Base-by-base conservation (phyloP, 805 yeast species). In the Yamadazyma laniorum region DNA sequence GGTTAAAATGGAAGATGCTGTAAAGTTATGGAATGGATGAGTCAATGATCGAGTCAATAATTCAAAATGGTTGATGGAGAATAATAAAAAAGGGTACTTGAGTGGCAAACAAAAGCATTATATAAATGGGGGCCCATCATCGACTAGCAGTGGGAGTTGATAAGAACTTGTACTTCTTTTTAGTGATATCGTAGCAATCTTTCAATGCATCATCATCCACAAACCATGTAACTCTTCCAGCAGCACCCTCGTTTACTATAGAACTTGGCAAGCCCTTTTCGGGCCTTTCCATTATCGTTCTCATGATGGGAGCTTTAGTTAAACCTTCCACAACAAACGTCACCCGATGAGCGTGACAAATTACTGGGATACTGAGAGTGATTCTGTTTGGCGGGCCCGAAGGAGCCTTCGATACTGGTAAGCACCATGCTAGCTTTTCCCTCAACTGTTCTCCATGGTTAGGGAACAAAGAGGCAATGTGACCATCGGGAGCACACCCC, bases 401-500 rank as follows among this genome's bases (percentile, higher is more conserved):
- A 29, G 99, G 98, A 0, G 97, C 95, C 42, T 88, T 84, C 46
- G 79, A 83, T 6, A 91, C 95, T 1, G 97, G 95, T 18, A 87
- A 85, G 47, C 90, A 90, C 97, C 98, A 91, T 1, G 97, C 97
- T 50, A 84, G 75, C 45, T 82, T 77, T 60, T 91, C 99, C 56
- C 97, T 75, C 48, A 91, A 69, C 39, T 85, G 83, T 50, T 86
- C 93, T 25, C 73, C 73, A 55, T 86, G 93, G 57, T 84, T 83
- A 16, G 99, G 99, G 71, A 91, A 91, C 39, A 91, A 74, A n/a
- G 95, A 88, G 36, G 96, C 96, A 55, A 88, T 86, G 61, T 91
- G 99, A 16, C 99, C 99, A 61, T 91, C 99, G 3, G 98, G 98
- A 1, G 99, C 99, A 71, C 98, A 91, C 18, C 99, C 99, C 42